Evolutionary conservation across 2,329 filamentous ascomycete genomes (phyloP).

Genomic region (Orbilia blumenaviensis): DNA sequence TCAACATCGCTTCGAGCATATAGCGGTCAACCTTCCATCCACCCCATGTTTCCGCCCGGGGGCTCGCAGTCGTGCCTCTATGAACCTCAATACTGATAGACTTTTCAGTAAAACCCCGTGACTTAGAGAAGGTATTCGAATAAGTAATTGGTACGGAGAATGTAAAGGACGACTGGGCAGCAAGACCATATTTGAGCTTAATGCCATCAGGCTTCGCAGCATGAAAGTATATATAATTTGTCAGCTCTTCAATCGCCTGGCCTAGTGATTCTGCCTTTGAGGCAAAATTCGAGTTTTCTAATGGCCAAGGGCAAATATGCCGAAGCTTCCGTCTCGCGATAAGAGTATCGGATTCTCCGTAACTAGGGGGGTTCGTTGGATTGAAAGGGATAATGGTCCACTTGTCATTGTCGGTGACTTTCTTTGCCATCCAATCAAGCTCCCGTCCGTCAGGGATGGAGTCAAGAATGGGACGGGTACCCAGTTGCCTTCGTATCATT

Average conservation of each 20-base stretch:
- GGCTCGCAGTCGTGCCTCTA: too few relatives aligned
- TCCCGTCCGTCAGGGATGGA: slow-evolving; percentile 39
- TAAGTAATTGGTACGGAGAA: too few relatives aligned
- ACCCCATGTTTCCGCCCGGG: too few relatives aligned
- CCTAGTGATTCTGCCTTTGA: neutral
- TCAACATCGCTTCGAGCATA: too few relatives aligned
- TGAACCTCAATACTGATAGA: too few relatives aligned
- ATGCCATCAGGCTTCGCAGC: slow-evolving; percentile 26
- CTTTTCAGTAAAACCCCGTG: too few relatives aligned
- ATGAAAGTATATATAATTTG: too few relatives aligned
- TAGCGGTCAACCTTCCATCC: too few relatives aligned
- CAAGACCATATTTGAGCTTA: too few relatives aligned
- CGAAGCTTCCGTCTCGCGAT: neutral
- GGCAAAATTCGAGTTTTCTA: neutral
- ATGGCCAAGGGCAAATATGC: neutral
- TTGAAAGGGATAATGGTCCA: neutral
- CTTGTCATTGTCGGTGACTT: neutral
- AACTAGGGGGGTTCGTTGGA: too few relatives aligned
- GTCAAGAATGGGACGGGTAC: slow-evolving; percentile 7
- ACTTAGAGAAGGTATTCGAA: too few relatives aligned
- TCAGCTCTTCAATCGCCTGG: slow-evolving; percentile 19
- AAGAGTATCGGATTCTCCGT: neutral
- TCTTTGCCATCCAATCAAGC: slow-evolving; percentile 49
- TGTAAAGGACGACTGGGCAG: too few relatives aligned
- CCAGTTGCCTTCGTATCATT: slow-evolving; percentile 52